Evolutionary conservation across 2,329 filamentous ascomycete genomes (phyloP).

Genomic region (Helotiales sp.): DNA sequence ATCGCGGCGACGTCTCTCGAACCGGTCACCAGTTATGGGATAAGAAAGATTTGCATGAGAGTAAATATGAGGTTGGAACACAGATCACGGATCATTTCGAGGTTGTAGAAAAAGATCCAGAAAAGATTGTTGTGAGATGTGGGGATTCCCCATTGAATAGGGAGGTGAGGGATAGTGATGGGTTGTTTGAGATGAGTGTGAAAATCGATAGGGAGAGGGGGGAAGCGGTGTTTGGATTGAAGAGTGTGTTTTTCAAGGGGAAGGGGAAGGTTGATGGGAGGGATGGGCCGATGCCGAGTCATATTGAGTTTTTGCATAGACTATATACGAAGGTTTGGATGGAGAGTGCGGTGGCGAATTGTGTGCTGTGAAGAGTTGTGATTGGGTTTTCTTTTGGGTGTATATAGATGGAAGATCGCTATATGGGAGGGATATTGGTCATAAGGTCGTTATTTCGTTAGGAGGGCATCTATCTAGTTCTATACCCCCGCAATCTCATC

Average conservation of each 20-base stretch:
- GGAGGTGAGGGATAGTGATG: constrained; percentile 59
- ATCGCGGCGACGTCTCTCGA: constrained; percentile 47
- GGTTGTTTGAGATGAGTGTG: constrained; percentile 65
- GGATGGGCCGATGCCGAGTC: constrained; percentile 45
- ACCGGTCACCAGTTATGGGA: constrained; percentile 64
- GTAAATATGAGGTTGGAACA: constrained; percentile 62
- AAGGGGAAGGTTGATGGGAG: constrained; percentile 40
- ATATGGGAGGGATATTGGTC: background rate
- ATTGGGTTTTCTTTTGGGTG: background rate
- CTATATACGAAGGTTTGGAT: constrained; percentile 57
- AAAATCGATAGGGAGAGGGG: constrained; percentile 60
- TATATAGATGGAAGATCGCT: constrained; percentile 1
- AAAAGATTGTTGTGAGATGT: constrained; percentile 59
- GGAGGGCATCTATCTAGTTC: constrained; percentile 2
- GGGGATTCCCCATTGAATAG: constrained; percentile 63
- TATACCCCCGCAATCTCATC: constrained; percentile 3
- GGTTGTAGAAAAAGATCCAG: constrained; percentile 62
- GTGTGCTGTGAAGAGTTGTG: constrained; percentile 13
- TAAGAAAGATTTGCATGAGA: constrained; percentile 51
- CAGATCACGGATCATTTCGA: constrained; percentile 71
- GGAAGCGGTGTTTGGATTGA: constrained; percentile 63
- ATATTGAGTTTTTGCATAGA: constrained; percentile 51
- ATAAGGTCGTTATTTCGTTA: constrained; percentile 4
- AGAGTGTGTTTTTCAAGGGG: constrained; percentile 61
- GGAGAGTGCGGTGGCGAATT: constrained; percentile 47